These are phyloP conservation scores for Acidomyces sp. DNA, from an alignment of 495 filamentous ascomycete genomes.

Conservation along the genomic window DNA sequence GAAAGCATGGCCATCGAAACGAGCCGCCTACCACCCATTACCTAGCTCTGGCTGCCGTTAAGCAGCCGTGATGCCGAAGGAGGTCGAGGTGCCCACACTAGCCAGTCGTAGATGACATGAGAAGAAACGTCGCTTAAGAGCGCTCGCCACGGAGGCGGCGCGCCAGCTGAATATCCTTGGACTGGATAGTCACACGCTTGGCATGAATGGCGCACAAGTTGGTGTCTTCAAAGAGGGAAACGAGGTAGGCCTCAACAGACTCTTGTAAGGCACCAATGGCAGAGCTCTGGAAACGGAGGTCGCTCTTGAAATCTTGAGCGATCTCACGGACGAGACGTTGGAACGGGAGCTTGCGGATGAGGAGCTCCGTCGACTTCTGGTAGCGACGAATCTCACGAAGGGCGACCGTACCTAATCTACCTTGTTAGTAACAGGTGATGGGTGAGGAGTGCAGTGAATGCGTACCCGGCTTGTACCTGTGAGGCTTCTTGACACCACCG, in stretches of 20 bases:
- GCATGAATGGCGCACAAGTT: constrained; percentile 99
- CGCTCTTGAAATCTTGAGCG: constrained; percentile 99
- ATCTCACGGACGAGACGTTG: constrained; percentile 99
- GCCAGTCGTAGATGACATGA: constrained; percentile 13
- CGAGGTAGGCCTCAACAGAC: constrained; percentile 99
- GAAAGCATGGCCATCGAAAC: neutral
- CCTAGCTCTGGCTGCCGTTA: constrained; percentile 7
- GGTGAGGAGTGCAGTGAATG: constrained; percentile 1
- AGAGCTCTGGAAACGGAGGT: constrained; percentile 98
- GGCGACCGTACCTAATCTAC: constrained; percentile 75
- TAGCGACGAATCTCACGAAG: constrained; percentile 99
- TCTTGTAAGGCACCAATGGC: constrained; percentile 99
- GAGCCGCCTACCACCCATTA: constrained; percentile 17
- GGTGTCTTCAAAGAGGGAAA: constrained; percentile 99
- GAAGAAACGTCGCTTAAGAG: constrained; percentile 18
- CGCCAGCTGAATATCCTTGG: constrained; percentile 28
- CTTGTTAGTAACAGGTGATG: constrained; percentile 25
- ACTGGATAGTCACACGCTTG: constrained; percentile 63
- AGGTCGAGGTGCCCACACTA: constrained; percentile 18
- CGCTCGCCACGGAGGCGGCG: constrained; percentile 27
- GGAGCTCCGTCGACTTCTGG: constrained; percentile 99
- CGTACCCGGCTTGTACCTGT: constrained; percentile 97
- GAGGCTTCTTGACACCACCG: constrained; percentile 99
- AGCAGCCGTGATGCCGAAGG: constrained; percentile 12
- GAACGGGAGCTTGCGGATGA: constrained; percentile 99